Evolutionary conservation across 1,284 basidiomycete genomes (phyloP).

Genomic region (Lignosus rhinocerotis): DNA sequence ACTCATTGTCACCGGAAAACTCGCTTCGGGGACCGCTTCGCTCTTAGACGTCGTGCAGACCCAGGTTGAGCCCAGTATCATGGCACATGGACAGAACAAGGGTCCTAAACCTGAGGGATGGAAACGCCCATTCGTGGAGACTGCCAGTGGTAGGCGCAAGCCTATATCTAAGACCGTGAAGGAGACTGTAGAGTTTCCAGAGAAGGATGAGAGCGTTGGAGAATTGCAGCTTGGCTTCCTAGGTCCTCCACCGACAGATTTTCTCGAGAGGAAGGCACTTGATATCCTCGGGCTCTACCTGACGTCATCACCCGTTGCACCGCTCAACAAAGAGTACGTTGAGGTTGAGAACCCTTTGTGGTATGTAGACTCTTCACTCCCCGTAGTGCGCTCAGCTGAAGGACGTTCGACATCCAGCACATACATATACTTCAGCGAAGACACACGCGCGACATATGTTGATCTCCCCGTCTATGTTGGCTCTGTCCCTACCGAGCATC

Average conservation of each 20-base stretch:
- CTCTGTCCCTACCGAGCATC: slow-evolving; percentile 81
- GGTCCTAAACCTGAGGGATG: slow-evolving; percentile 76
- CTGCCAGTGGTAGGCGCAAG: slow-evolving; percentile 66
- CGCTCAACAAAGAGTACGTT: slow-evolving; percentile 91
- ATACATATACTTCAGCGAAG: slow-evolving; percentile 84
- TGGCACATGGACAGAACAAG: slow-evolving; percentile 69
- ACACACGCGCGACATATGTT: slow-evolving; percentile 73
- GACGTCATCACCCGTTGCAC: slow-evolving; percentile 86
- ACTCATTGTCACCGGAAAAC: slow-evolving; percentile 79
- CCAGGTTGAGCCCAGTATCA: slow-evolving; percentile 80
- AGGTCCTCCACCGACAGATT: slow-evolving; percentile 76
- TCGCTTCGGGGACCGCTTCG: slow-evolving; percentile 68
- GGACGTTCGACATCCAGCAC: slow-evolving; percentile 47
- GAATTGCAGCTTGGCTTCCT: slow-evolving; percentile 83
- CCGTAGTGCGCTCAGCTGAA: slow-evolving; percentile 19
- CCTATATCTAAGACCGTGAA: slow-evolving; percentile 57
- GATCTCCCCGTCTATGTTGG: slow-evolving; percentile 81
- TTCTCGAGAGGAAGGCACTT: slow-evolving; percentile 80
- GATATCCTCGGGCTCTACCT: slow-evolving; percentile 89
- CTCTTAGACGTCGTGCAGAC: slow-evolving; percentile 79
- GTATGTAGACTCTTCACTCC: slow-evolving; percentile 39
- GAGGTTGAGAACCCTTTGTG: slow-evolving; percentile 92
- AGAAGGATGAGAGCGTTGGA: slow-evolving; percentile 94
- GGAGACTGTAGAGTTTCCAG: slow-evolving; percentile 90
- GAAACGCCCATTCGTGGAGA: slow-evolving; percentile 95